These are phyloP conservation scores for Didymella arachidicola DNA, from an alignment of 2,329 filamentous ascomycete species.

Conservation along the genomic window DNA sequence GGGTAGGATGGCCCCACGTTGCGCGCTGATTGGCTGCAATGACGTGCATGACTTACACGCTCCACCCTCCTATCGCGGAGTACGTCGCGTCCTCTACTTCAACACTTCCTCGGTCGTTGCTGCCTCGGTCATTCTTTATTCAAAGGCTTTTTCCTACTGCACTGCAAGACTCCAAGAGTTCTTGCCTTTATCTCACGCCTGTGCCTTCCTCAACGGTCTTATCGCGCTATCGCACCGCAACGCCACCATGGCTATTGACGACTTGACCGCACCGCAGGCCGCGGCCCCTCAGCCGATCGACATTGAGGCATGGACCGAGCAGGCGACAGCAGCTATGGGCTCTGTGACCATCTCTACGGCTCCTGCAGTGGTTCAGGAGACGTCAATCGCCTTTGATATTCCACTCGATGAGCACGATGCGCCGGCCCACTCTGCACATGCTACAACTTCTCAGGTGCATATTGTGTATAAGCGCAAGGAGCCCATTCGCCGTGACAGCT, in stretches of 20 bases:
- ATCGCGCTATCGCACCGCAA: conserved; percentile 16
- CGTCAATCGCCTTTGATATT: conserved; percentile 73
- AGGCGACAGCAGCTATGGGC: conserved; percentile 54
- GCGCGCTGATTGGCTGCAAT: conserved; percentile 37
- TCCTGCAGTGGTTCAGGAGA: conserved; percentile 55
- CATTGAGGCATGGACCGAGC: conserved; percentile 59
- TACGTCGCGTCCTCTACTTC: conserved; percentile 28
- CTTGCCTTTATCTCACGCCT: not conserved
- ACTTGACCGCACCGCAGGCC: conserved; percentile 33
- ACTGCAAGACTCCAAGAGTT: not conserved
- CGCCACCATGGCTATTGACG: conserved; percentile 47
- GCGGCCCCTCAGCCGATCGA: conserved; percentile 46
- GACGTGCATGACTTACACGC: conserved; percentile 32
- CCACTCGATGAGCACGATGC: conserved; percentile 70
- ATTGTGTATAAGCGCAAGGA: conserved; percentile 61
- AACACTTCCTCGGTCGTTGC: conserved; percentile 15
- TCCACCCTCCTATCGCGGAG: conserved; percentile 29
- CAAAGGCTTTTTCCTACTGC: not conserved
- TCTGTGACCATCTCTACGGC: conserved; percentile 51
- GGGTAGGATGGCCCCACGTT: conserved; percentile 30
- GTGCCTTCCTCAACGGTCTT: not conserved
- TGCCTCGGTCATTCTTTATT: conserved; percentile 13
- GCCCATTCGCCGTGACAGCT: conserved; percentile 65
- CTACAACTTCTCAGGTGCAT: conserved; percentile 53
- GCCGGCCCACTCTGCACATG: conserved; percentile 39